Evolutionary conservation across 768 basidiomycete genomes (phyloP), one percentile per base, ranked within the genome.

Genomic region (Hericium alpestre): DNA sequence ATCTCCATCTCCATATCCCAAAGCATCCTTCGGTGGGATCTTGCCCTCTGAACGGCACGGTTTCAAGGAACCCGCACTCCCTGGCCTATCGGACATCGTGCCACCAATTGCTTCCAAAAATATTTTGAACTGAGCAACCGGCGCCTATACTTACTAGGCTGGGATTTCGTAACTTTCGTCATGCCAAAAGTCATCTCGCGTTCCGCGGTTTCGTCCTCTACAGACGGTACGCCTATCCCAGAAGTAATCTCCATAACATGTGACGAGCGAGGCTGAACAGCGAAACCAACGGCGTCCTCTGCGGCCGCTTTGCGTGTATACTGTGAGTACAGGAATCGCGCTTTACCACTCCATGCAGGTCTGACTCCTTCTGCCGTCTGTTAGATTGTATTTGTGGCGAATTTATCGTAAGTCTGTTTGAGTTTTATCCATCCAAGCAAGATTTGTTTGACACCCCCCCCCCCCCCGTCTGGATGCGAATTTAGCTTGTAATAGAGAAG

Each of bases 181-280:
- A 95, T 95, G 93, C 93, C 93, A 54, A 94, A 94, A 70, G 89
- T 96, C 60, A 81, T 93, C 65, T 92, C 91, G 3, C 81, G 90
- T 62, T 93, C 89, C 43, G 86, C 89, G 4, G 82, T 93, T 59
- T 93, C 92, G 9, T 90, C 91, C 2, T 93, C 91, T 4, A 83
- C 90, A 38, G 87, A 90, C 67, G 89, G 90, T 90, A 53, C 59
- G 79, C 71, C 4, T 43, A 38, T 53, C 20, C 12, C 13, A 43
- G 9, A 38, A 38, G n/a, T 38, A 16, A 27, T 39, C 41, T 8
- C 2, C 52, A 9, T 18, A 37, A 10, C 48, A 54, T 11, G 48
- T 55, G 53, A 60, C 49, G 54, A 51, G 58, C 48, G 43, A 25
- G 51, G 43, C 38, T 57, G 58, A 56, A 56, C 67, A 91, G 88